Evolutionary conservation across 805 yeast genomes (phyloP), one percentile per base, ranked within the genome.

Genomic region (Wickerhamomyces chaumierensis): DNA sequence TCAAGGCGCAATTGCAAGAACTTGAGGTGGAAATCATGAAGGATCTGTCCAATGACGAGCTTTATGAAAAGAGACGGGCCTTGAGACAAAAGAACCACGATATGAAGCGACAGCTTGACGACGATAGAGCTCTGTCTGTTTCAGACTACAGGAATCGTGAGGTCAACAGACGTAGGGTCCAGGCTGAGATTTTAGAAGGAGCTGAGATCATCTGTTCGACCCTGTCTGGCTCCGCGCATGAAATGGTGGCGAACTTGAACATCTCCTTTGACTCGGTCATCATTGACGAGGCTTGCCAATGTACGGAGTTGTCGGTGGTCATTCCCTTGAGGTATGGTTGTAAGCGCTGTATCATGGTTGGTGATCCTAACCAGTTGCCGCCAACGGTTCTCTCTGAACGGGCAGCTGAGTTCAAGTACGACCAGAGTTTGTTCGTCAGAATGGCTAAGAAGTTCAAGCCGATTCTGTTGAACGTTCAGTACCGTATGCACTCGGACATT

Each of bases 361-460:
- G 98, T 57, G 98, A 92, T 63, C 97, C 97, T 2, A 88, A 92
- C 56, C 98, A 92, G 62, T 69, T 92, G 45, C 98, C 98, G 0
- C 98, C 98, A 0, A 90, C 98, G 0, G 97, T 90, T 11, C 61
- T 92, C 16, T 90, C 96, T 0, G 87, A 82, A 48, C 80, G 76
- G 13, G 97, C 98, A 2, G 80, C 94, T 1, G 65, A 73, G 4
- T 73, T 68, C 48, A 74, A 75, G 33, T 92, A 92, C 53, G 95
- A 90, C 46, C 95, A 90, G 58, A 82, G 94, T 54, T 65, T 92
- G 52, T 92, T 92, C 58, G 97, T 90, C 33, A 71, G 98, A 45
- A 88, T 90, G 94, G 94, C 83, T 48, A 73, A 73, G 43, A 59
- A 78, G 48, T 53, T 77, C 62, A 39, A 66, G 53, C 53, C 84